A percentile compares a stretch with the other conserved stretches of the same genome.
Conservation (phyloP, 495 filamentous ascomycete species). For the Talaromyces adpressus region DNA sequence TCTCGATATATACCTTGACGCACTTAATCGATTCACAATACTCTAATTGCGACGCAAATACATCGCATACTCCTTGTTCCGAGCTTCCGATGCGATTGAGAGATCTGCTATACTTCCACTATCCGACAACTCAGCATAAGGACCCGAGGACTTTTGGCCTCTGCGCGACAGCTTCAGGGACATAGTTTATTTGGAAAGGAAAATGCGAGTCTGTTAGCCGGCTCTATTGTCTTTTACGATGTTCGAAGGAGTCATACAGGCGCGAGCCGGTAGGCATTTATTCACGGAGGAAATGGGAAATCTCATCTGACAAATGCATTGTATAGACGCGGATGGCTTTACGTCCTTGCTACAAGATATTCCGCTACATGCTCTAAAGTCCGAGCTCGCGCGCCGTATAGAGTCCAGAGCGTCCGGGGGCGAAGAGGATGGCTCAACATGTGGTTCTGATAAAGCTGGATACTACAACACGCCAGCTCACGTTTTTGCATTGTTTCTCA, state of each 20-base stretch:
- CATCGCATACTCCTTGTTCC: background rate
- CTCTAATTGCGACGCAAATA: background rate
- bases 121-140: background rate
- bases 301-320: background rate
- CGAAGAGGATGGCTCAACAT: constrained; percentile 28
- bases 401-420: background rate
- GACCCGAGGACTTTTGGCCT: background rate
- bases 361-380: background rate
- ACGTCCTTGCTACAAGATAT: background rate
- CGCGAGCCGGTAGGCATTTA: background rate
- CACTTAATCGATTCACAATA: background rate
- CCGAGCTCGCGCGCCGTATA: background rate
- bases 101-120: background rate
- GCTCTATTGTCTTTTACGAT: background rate
- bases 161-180: background rate
- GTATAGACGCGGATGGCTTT: background rate
- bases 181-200: background rate
- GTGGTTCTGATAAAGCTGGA: constrained; percentile 54
- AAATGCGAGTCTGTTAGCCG: background rate
- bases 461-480: constrained; percentile 62
- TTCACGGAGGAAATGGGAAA: background rate
- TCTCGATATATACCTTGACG: background rate
- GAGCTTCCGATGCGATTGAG: background rate
- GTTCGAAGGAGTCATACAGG: background rate
- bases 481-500: constrained; percentile 71